These are phyloP conservation scores for Blastocladiella britannica DNA, from an alignment of 192 early-diverging fungal species.

Conservation along the genomic window DNA sequence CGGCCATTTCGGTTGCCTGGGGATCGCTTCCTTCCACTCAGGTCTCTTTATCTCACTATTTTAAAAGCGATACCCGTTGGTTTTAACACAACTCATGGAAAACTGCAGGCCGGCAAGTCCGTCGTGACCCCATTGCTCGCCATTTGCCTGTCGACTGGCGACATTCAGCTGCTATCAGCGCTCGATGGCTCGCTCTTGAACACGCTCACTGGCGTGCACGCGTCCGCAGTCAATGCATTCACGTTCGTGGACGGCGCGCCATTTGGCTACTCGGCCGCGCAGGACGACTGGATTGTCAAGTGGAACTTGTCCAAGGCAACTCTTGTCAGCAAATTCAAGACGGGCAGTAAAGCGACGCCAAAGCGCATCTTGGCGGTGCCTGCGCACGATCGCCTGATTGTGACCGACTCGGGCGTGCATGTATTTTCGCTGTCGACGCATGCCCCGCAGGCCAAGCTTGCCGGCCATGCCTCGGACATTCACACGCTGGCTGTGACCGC, in stretches of 20 bases:
- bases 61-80: too few relatives aligned
- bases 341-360: not conserved
- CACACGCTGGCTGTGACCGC: not conserved
- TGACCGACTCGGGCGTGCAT: too few relatives aligned
- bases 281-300: constrained; percentile 1
- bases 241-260: not conserved
- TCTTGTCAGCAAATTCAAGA: not conserved
- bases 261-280: not conserved
- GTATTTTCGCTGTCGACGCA: too few relatives aligned
- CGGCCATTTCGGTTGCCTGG: not conserved
- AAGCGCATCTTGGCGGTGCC: not conserved
- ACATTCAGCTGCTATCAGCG: not conserved
- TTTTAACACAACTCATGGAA: too few relatives aligned
- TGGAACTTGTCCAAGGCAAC: not conserved
- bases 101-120: too few relatives aligned
- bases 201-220: not conserved
- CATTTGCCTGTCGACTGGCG: not conserved
- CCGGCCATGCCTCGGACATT: not conserved
- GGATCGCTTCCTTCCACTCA: too few relatives aligned
- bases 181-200: not conserved
- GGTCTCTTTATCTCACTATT: too few relatives aligned
- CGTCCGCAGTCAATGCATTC: not conserved
- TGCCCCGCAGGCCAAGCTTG: too few relatives aligned
- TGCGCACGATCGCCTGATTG: not conserved
- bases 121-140: too few relatives aligned